phyloP scores from a whole-genome alignment of 2,329 filamentous ascomycete species.

The Passalora sequoiae region DNA sequence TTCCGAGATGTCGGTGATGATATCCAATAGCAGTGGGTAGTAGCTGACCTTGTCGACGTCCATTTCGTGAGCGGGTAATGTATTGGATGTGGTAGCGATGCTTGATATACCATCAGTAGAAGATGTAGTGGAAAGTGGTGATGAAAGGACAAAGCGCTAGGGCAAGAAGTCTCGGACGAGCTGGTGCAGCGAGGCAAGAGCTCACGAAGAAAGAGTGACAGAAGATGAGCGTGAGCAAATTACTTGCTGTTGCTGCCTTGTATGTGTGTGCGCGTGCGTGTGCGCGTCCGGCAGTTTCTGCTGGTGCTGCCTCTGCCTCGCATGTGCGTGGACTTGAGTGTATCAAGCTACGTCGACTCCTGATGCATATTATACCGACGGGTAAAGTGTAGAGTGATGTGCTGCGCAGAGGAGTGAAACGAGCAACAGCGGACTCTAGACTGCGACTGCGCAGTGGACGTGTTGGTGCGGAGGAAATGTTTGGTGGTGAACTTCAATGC shows the following conservation, averaged over 20 bases:
- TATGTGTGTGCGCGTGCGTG: not conserved
- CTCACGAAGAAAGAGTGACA: slow-evolving; percentile 18
- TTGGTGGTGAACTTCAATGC: too few relatives aligned
- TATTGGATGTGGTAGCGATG: slow-evolving; percentile 20
- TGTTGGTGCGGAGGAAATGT: too few relatives aligned
- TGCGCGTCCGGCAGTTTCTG: slow-evolving; percentile 1
- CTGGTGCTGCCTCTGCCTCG: too few relatives aligned
- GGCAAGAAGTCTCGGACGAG: too few relatives aligned
- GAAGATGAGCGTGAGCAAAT: slow-evolving; percentile 19
- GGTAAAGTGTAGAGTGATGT: too few relatives aligned
- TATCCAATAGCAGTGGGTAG: slow-evolving; percentile 47
- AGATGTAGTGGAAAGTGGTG: slow-evolving; percentile 11
- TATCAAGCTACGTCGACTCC: slow-evolving; percentile 8
- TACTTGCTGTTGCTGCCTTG: slow-evolving; percentile 8
- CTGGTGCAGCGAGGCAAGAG: slow-evolving; percentile 6
- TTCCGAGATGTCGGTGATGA: slow-evolving; percentile 54
- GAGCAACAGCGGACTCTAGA: too few relatives aligned
- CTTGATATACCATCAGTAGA: slow-evolving; percentile 10
- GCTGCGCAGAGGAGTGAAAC: too few relatives aligned
- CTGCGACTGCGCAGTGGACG: too few relatives aligned
- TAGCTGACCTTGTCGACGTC: slow-evolving; percentile 52
- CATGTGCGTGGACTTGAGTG: slow-evolving; percentile 3
- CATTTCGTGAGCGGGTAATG: slow-evolving; percentile 59
- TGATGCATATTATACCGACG: slow-evolving; percentile 7
- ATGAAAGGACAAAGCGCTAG: slow-evolving; percentile 14